Evolutionary conservation across 148 eudicot genomes (phyloP), one percentile per base, ranked within the genome.

Genomic region (Hydrangea macrophylla): DNA sequence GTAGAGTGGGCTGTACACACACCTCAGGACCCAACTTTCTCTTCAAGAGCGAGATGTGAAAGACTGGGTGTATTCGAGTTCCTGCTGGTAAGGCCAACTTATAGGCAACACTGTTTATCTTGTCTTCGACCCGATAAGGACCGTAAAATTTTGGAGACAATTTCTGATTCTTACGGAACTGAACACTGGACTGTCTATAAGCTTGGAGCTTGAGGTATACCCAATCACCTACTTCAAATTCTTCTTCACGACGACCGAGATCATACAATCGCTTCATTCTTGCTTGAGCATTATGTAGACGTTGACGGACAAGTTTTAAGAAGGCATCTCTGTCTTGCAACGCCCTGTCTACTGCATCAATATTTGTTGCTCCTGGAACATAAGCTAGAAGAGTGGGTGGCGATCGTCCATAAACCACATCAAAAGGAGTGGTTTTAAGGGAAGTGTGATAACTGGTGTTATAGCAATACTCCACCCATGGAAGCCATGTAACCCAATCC

Each of bases 121-220:
- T 53, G 8, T 53, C 17, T 26, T n/a, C 10, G 9, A 55, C 13
- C 9, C 9, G 12, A 24, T n/a, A 55, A 0, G 58, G 58, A 2
- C 58, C 11, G 9, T 1, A 55, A 55, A n/a, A 55, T 23, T 24
- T 23, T 4, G 58, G 12, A 2, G 31, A 23, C 22, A 55, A 13
- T 30, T 55, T 55, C 11, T n/a, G 11, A 25, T 23, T 4, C 8
- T 4, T 25, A 1, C 10, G 9, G 30, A 25, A 2, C 1, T 2
- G 6, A 24, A 55, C 9, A 25, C 13, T n/a, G 6, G 11, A 1
- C 32, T 59, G 63, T 1, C 20, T 0, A 20, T 59, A 59, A 0
- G 63, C 20, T 31, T 59, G 63, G 30, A 59, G 28, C 8, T 27
- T 26, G n/a, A 58, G 61, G 18, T 13, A 58, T 4, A 58, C 61